Evolutionary conservation across 176 grass and related monocot species (phyloP).

Genomic region (Aegilops umbellulata): DNA sequence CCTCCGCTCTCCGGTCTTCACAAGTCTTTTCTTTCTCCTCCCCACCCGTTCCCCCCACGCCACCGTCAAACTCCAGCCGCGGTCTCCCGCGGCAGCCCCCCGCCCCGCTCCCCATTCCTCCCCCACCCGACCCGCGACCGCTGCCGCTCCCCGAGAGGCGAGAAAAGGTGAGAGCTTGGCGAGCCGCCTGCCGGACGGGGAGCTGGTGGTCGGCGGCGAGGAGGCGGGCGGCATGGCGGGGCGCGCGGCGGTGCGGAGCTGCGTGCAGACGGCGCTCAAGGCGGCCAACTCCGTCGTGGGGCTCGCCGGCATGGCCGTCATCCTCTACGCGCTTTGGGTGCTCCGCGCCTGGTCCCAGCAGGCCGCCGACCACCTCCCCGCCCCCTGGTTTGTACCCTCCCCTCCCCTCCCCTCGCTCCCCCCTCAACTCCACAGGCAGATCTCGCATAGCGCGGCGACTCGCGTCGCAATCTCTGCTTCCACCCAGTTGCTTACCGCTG

Average conservation of each 20-base stretch:
- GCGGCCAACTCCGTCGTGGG: constrained; percentile 76
- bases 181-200: not conserved
- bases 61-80: not conserved
- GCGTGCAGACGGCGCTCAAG: constrained; percentile 86
- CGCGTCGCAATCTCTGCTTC: not conserved
- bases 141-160: too few relatives aligned
- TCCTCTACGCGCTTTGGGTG: constrained; percentile 98
- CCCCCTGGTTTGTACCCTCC: constrained; percentile 62
- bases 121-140: not conserved
- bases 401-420: not conserved
- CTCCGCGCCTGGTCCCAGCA: constrained; percentile 68
- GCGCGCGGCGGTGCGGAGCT: constrained; percentile 55
- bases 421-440: not conserved
- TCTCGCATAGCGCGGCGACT: not conserved
- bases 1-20: not conserved
- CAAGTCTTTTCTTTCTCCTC: not conserved
- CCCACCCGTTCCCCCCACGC: not conserved
- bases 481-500: not conserved
- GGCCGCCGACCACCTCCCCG: constrained; percentile 18
- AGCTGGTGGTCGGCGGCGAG: not conserved
- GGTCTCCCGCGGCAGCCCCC: not conserved
- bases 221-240: constrained; percentile 30
- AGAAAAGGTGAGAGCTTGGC: not conserved
- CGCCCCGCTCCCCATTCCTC: not conserved
- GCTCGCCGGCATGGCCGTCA: constrained; percentile 88